A percentile compares a stretch with the other conserved stretches of the same genome.
Evolutionary conservation across 2,329 filamentous ascomycete genomes (phyloP).

Genomic region (Monosporascus sp.): DNA sequence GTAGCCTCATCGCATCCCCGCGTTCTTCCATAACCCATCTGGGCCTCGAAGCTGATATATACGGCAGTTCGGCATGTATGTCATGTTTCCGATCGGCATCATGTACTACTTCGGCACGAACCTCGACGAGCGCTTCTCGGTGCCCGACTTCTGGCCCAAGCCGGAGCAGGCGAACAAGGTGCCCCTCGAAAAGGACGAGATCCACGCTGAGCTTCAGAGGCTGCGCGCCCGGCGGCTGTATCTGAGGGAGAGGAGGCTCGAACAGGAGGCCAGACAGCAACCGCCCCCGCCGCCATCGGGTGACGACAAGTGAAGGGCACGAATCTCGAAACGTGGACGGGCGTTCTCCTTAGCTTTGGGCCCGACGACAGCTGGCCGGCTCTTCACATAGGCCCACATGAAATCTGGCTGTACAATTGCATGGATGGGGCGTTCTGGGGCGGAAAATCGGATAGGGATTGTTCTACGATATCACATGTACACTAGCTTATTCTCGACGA

Average conservation of each 20-base stretch:
- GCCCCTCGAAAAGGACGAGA: constrained; percentile 74
- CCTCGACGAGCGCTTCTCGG: constrained; percentile 83
- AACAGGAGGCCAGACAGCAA: constrained; percentile 28
- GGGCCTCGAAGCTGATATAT: constrained; percentile 4
- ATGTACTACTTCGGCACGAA: constrained; percentile 99
- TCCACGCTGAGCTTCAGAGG: constrained; percentile 72
- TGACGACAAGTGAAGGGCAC: background rate
- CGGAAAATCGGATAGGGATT: too few relatives aligned
- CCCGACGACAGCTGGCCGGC: too few relatives aligned
- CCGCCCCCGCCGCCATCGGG: constrained; percentile 17
- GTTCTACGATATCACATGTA: background rate
- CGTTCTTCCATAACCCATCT: background rate
- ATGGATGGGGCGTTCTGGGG: background rate
- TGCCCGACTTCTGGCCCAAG: constrained; percentile 91
- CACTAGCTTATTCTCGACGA: background rate
- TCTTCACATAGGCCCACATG: too few relatives aligned
- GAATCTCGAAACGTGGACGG: background rate
- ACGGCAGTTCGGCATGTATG: constrained; percentile 88
- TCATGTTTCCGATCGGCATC: constrained; percentile 97
- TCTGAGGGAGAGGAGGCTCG: constrained; percentile 63
- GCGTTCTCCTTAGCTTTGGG: background rate
- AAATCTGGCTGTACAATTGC: background rate
- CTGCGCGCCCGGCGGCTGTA: constrained; percentile 62
- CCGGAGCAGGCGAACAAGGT: constrained; percentile 70
- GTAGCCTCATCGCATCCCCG: constrained; percentile 1